Evolutionary conservation across 306 rosid genomes (phyloP).

Genomic region (Ormosia emarginata): DNA sequence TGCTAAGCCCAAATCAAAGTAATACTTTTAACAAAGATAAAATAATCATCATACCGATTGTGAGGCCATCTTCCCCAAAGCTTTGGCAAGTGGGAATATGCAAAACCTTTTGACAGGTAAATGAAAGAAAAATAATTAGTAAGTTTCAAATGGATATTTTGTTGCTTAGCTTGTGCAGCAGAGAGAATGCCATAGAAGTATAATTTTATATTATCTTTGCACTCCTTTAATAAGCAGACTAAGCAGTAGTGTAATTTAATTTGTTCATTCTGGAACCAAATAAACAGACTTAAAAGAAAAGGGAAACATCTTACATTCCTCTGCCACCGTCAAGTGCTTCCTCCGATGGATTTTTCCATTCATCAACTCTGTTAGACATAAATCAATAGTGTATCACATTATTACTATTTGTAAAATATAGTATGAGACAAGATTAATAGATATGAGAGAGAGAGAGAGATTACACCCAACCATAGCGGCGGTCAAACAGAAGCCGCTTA

Average conservation of each 20-base stretch:
- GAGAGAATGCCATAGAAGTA: neutral
- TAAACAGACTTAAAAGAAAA: neutral
- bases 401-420: neutral
- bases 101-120: slow-evolving; percentile 60
- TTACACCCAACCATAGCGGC: slow-evolving; percentile 98
- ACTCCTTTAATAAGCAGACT: slow-evolving; percentile 1
- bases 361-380: slow-evolving; percentile 63
- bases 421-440: neutral
- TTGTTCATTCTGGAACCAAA: neutral
- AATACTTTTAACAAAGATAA: slow-evolving; percentile 10
- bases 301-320: slow-evolving; percentile 61
- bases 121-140: neutral
- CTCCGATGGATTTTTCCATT: slow-evolving; percentile 82
- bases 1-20: neutral
- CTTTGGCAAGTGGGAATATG: slow-evolving; percentile 65
- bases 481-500: slow-evolving; percentile 75
- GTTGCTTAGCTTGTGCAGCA: neutral
- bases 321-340: slow-evolving; percentile 93
- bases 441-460: slow-evolving; percentile 18
- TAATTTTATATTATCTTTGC: neutral
- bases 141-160: neutral
- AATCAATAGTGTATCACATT: neutral
- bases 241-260: neutral
- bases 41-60: slow-evolving; percentile 55
- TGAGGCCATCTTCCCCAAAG: slow-evolving; percentile 50